Evolutionary conservation across 805 yeast genomes (phyloP), one percentile per base, ranked within the genome.

Genomic region (Jamesozyma gamospora): DNA sequence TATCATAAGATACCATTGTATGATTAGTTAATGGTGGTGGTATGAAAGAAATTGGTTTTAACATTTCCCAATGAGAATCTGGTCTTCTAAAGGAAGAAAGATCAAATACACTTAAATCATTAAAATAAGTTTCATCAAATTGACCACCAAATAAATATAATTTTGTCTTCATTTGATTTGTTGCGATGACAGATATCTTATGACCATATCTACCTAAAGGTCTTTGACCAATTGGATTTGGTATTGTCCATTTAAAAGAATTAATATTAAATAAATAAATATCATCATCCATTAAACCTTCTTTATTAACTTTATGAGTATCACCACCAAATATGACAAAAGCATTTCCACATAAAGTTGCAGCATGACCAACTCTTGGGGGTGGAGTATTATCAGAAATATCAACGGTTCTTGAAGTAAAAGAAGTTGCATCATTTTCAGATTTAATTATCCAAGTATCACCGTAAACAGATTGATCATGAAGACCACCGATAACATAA

Each of bases 141-240:
- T 90, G 96, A 42, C 99, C 99, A 41, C 98, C 99, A 64, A 86
- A 92, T 4, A 92, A 69, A 59, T 79, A 92, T 35, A 92, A 67
- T 39, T 68, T 69, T 0, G 76, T 67, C 49, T 74, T 75, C 50
- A 69, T 68, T 47, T 78, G 77, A 14, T 74, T 68, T 30, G 74
- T 71, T 14, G 79, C 72, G 39, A 87, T 77, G 21, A 85, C 90
- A 1, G 82, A 77, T 40, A 92, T 74, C 35, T 94, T 78, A 61
- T 90, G 96, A 12, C 99, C 98, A 60, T 92, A 92, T 45, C 99
- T 72, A 1, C 97, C 98, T 28, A 77, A 65, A 0, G 98, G 98
- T 53, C 84, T 78, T 17, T 70, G 70, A 1, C 90, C 90, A 10
- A 66, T 63, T 0, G 87, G 85, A 45, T 74, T 72, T 46, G 95